Percentiles rank a stretch among this genome's conserved stretches.
Conservation (phyloP, 768 basidiomycete genomes). For the Antrodiella citrinella region DNA sequence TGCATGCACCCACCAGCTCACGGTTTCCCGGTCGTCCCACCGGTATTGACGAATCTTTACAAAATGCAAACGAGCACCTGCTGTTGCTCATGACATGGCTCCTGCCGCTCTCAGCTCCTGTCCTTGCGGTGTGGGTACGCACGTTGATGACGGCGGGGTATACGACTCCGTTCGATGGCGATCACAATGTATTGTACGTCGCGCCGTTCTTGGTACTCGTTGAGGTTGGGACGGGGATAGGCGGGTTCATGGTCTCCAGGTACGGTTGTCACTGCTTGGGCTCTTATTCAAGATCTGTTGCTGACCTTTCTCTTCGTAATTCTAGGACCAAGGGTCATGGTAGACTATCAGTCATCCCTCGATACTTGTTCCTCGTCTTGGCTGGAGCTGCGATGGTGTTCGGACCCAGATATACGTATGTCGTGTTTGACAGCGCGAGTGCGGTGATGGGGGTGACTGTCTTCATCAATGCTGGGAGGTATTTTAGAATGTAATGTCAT, state of each 20-base stretch:
- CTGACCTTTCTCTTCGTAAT: no score
- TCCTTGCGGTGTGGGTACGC: constrained; percentile 83
- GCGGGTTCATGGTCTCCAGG: not conserved
- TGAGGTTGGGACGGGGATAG: constrained; percentile 23
- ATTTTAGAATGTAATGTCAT: constrained; percentile 32
- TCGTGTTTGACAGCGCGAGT: constrained; percentile 56
- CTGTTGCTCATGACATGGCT: constrained; percentile 76
- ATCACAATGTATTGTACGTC: constrained; percentile 64
- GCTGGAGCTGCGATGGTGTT: constrained; percentile 50
- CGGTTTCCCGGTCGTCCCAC: not conserved
- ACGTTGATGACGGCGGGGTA: constrained; percentile 75
- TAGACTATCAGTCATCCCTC: not conserved
- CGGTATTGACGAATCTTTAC: not conserved
- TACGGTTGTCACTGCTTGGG: no score
- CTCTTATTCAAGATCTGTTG: no score
- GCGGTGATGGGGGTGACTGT: constrained; percentile 38
- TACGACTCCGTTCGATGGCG: constrained; percentile 76
- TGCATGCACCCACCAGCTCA: not conserved
- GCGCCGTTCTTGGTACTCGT: constrained; percentile 58
- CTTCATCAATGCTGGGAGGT: constrained; percentile 20
- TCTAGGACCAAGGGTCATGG: not conserved
- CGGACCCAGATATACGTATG: constrained; percentile 60
- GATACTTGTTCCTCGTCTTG: constrained; percentile 33
- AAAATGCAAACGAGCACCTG: constrained; percentile 35
- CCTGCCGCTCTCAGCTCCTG: constrained; percentile 68